Base-by-base conservation (phyloP, 495 filamentous ascomycete genomes). In the Annulohypoxylon stygium region DNA sequence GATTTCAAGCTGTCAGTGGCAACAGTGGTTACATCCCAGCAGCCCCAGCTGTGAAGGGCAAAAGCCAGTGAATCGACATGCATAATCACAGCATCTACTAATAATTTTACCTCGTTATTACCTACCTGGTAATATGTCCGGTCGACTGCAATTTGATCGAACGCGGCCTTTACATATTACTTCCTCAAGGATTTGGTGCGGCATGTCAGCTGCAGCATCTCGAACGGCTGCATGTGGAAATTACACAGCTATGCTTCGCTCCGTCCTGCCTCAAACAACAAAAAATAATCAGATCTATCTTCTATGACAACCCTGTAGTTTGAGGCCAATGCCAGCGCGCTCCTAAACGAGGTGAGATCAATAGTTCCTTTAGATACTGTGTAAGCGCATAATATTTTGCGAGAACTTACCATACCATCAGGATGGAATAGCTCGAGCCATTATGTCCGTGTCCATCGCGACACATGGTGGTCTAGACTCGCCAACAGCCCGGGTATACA, bases 201-300 rank as follows among this genome's bases (percentile, higher is more conserved):
- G 47, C 60, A 65, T 61, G 65, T 69, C 65, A 61, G 54, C 65
- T 43, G 20, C 53, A 60, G 43, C 60, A 68, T 73, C 63, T 67
- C 26, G 36, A 51, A 54, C 54, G 45, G 60, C 61, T 69, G 65
- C 59, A 55, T n/a, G 65, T 37, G 54, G 55, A 74, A 74, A 74
- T 74, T 74, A 59, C 14, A 62, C 69, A 59, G 30, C 33, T 48
- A 65, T 41, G 30, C 54, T 37, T 61, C 39, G 39, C 54, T 43
- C 55, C 47, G 57, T n/a, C 50, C 45, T 68, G 65, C 70, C 64
- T 30, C 5, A 6, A 30, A n/a, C 60, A 43, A 34, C 58, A 53
- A 73, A 69, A 68, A 69, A 69, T 60, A 73, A 73, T 20, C 59
- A 45, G 48, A 67, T 62, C 36, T 36, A 20, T 71, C 36, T 62